Evolutionary conservation across 1,284 basidiomycete species (phyloP).

Genomic region (Irpex lacteus): DNA sequence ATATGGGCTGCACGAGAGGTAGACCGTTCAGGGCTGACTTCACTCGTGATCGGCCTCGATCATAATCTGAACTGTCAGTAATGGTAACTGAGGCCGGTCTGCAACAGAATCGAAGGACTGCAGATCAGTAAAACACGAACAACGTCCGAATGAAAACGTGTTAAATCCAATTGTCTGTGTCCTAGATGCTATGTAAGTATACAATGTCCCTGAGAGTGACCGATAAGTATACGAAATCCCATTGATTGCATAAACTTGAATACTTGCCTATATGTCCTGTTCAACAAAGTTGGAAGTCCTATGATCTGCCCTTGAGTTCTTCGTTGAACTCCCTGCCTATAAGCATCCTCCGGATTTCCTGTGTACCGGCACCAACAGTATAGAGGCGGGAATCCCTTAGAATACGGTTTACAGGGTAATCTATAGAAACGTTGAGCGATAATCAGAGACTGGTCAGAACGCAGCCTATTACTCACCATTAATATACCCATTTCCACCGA

Average conservation of each 20-base stretch:
- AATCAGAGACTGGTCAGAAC: not conserved
- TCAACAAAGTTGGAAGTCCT: not conserved
- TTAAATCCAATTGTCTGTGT: not conserved
- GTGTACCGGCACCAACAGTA: constrained; percentile 89
- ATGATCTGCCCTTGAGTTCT: constrained; percentile 41
- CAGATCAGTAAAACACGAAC: too few species aligned
- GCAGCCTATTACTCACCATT: constrained; percentile 54
- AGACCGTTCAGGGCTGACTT: not conserved
- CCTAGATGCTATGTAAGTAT: not conserved
- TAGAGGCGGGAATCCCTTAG: constrained; percentile 85
- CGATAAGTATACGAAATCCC: not conserved
- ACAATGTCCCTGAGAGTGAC: not conserved
- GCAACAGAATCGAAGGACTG: not conserved
- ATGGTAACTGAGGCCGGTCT: not conserved
- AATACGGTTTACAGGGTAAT: constrained; percentile 86
- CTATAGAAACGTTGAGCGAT: constrained; percentile 36
- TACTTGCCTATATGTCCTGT: not conserved
- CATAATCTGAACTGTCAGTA: not conserved
- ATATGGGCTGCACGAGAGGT: not conserved
- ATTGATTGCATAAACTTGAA: too few species aligned
- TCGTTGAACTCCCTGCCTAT: constrained; percentile 90
- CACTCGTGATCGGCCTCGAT: not conserved
- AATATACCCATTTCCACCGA: constrained; percentile 93
- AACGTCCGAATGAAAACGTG: not conserved
- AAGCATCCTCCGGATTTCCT: constrained; percentile 88